A percentile compares a stretch with the other conserved stretches of the same genome.
Conservation (phyloP, 495 filamentous ascomycete species). For the Letharia lupina region DNA sequence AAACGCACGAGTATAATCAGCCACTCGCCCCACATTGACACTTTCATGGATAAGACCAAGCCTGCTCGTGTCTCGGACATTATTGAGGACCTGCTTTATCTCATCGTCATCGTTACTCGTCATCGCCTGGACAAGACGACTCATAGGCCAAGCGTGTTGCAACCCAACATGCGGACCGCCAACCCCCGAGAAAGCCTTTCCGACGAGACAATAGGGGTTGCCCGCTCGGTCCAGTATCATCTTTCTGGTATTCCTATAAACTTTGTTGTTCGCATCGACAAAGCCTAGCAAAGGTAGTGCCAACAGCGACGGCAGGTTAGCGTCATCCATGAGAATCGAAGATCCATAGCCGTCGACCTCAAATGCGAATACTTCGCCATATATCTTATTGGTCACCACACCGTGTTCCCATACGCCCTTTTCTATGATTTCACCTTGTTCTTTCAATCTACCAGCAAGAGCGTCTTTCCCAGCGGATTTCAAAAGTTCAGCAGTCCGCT, state of each 20-base stretch:
- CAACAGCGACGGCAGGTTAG: slow-evolving; percentile 86
- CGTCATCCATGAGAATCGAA: slow-evolving; percentile 90
- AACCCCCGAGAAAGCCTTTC: slow-evolving; percentile 75
- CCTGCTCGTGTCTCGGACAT: slow-evolving; percentile 62
- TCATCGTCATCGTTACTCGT: slow-evolving; percentile 83
- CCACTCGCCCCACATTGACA: slow-evolving; percentile 67
- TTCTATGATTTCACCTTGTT: slow-evolving; percentile 60
- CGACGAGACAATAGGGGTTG: slow-evolving; percentile 85
- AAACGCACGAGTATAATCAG: slow-evolving; percentile 65
- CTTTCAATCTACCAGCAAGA: slow-evolving; percentile 46
- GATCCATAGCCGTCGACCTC: slow-evolving; percentile 96
- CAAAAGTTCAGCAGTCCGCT: slow-evolving; percentile 64
- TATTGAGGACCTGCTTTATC: slow-evolving; percentile 59
- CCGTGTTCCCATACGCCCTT: slow-evolving; percentile 79
- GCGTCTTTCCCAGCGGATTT: slow-evolving; percentile 44
- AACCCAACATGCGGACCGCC: slow-evolving; percentile 78
- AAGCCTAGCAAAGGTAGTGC: slow-evolving; percentile 85
- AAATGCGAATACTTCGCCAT: slow-evolving; percentile 87
- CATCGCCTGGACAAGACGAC: slow-evolving; percentile 79
- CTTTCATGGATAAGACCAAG: slow-evolving; percentile 88
- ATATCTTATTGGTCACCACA: slow-evolving; percentile 75
- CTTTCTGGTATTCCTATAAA: slow-evolving; percentile 83
- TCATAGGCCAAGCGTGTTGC: slow-evolving; percentile 95
- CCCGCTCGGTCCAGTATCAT: slow-evolving; percentile 74
- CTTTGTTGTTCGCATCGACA: slow-evolving; percentile 51